Base-by-base conservation (phyloP, 139 green algal species). In the Micractinium sp. region DNA sequence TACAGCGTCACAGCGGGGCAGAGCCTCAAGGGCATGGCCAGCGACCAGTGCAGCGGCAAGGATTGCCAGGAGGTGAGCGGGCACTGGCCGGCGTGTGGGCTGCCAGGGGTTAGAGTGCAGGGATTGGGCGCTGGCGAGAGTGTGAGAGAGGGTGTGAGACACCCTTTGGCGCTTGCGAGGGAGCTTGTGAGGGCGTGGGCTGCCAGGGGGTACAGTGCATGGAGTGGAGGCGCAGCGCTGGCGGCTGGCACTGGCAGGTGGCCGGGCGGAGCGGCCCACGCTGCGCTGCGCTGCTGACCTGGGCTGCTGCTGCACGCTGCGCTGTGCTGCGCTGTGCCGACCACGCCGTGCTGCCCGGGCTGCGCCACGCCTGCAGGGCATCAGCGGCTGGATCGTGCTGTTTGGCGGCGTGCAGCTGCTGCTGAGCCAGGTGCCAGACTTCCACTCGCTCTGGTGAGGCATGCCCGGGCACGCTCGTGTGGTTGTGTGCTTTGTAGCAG, bases 1-100 rank as follows among this genome's bases (percentile, higher is more conserved):
- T 96, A 96, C 89, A 90, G 85, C 15, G 92, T 95, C 2, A 94
- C 94, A 29, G 94, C 94, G 29, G 94, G 94, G 33, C 92, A 95
- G 82, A 94, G 92, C 78, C 66, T 95, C 20, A 92, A 94, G 85
- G 93, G 90, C 19, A 12, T 90, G 22, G 75, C 63, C 41, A 83
- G 69, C 35, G 66, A 81, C 27, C 74, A 87, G 23, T 91, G 91
- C 61, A 78, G 22, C 38, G 89, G 89, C 33, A 67, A 83, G 29
- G 89, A 91, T 83, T 92, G 89, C 89, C 61, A 91, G 39, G 53
- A 39, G 25, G 69, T 79, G 80, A 38, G 80, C 27, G 63, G 63
- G 63, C 63, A 71, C 63, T 1, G n/a, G 19, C 14, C 20, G 23
- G 66, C 23, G 31, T 47, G 73, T 79, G n/a, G 73, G 73, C n/a